A percentile compares a stretch with the other conserved stretches of the same genome.
phyloP scores from a whole-genome alignment of 108 stramenopile genomes.

The Hondaea fermentalgiana region DNA sequence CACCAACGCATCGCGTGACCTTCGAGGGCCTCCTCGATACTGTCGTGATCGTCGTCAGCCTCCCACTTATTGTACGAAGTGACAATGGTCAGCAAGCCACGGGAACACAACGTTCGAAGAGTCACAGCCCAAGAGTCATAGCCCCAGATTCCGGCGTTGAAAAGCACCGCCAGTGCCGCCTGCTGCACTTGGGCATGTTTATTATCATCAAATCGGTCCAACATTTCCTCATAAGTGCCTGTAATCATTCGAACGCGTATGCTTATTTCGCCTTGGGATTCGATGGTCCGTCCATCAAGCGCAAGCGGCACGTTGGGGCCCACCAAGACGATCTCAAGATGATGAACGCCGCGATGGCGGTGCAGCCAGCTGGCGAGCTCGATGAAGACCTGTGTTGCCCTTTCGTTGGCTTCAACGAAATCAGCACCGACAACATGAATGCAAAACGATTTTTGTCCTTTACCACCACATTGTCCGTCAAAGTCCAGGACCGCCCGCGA shows the following conservation, averaged over 20 bases:
- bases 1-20: neutral
- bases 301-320: neutral
- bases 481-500: neutral
- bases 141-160: constrained; percentile 22
- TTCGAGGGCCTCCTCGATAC: neutral
- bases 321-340: neutral
- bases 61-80: constrained; percentile 1
- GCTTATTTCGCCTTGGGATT: neutral
- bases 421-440: neutral
- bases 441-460: neutral
- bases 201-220: neutral
- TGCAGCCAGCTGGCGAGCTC: neutral
- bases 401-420: neutral
- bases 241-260: neutral
- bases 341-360: no score
- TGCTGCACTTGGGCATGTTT: neutral
- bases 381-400: neutral
- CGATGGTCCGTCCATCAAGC: neutral
- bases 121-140: constrained; percentile 4
- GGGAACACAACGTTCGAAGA: neutral
- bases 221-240: neutral
- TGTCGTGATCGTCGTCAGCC: neutral
- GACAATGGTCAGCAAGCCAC: neutral
- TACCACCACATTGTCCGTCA: neutral
- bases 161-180: neutral